A percentile compares a stretch with the other conserved stretches of the same genome.
phyloP scores from a whole-genome alignment of 179 eudicot genomes.

The Actinidia chinensis region DNA sequence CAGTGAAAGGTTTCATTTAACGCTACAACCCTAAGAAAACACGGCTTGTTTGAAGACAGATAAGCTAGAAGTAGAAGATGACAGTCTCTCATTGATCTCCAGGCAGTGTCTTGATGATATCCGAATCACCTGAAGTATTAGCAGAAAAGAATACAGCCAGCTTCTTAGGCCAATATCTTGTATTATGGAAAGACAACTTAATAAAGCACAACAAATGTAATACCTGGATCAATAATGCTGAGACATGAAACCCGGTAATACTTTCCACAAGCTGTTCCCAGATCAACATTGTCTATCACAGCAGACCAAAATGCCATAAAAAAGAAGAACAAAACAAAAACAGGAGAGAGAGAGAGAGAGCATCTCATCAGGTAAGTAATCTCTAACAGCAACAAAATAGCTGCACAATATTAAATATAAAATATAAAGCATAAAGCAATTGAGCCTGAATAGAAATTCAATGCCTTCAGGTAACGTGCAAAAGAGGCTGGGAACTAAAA shows the following conservation, averaged over 20 bases:
- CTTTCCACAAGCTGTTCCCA: slow-evolving; percentile 89
- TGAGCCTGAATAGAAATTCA: not conserved
- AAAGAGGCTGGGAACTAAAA: not conserved
- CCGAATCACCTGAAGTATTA: slow-evolving; percentile 69
- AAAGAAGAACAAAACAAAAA: not conserved
- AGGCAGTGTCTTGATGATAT: slow-evolving; percentile 76
- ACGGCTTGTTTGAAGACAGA: not conserved
- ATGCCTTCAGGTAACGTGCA: not conserved
- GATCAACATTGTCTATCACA: slow-evolving; percentile 68
- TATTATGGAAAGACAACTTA: not conserved
- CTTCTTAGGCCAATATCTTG: not conserved
- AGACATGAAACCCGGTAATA: slow-evolving; percentile 86
- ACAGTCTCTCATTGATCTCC: slow-evolving; percentile 49
- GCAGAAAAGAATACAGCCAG: not conserved
- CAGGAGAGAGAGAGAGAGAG: not conserved
- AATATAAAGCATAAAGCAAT: not conserved
- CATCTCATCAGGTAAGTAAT: slow-evolving; percentile 9
- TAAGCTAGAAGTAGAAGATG: not conserved
- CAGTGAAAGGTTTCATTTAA: not conserved
- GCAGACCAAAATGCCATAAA: not conserved
- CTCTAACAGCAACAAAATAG: not conserved
- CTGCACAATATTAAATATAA: not conserved
- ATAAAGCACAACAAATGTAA: not conserved
- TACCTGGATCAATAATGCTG: slow-evolving; percentile 72
- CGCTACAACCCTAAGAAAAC: not conserved